Conservation (phyloP, 768 basidiomycete genomes). For the Austroboletus eburneus region DNA sequence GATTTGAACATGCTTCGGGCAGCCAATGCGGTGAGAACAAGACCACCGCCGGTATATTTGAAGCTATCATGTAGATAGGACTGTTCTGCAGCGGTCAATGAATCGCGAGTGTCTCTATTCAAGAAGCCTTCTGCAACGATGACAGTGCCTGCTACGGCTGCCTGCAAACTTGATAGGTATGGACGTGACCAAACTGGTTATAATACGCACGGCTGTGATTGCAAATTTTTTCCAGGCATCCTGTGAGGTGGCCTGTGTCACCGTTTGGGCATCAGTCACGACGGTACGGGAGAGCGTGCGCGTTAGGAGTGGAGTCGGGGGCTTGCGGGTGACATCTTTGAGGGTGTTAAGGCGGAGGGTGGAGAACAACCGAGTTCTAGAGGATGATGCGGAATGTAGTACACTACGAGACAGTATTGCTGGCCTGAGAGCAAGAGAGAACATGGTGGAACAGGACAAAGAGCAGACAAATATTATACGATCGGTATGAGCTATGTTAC, state of each 20-base stretch:
- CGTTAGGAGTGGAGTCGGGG: slow-evolving; percentile 17
- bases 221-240: slow-evolving; percentile 48
- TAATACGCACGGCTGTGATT: slow-evolving; percentile 47
- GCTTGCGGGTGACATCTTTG: slow-evolving; percentile 28
- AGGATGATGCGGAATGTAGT: slow-evolving; percentile 19
- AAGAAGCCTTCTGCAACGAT: slow-evolving; percentile 60
- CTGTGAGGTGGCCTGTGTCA: slow-evolving; percentile 35
- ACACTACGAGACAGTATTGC: slow-evolving; percentile 15
- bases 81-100: slow-evolving; percentile 57
- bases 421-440: slow-evolving; percentile 9
- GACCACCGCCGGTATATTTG: slow-evolving; percentile 79
- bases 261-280: slow-evolving; percentile 41
- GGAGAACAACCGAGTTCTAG: slow-evolving; percentile 18
- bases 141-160: slow-evolving; percentile 67
- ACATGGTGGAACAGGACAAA: slow-evolving; percentile 14
- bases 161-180: slow-evolving; percentile 36
- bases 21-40: slow-evolving; percentile 70
- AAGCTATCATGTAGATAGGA: slow-evolving; percentile 73
- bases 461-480: not conserved
- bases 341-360: slow-evolving; percentile 13
- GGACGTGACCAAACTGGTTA: not conserved
- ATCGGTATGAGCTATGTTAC: not conserved
- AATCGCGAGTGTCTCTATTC: slow-evolving; percentile 76
- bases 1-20: slow-evolving; percentile 74
- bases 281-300: slow-evolving; percentile 41